Conservation (phyloP, 805 yeast genomes). For the Saccharomycopsis sp. region DNA sequence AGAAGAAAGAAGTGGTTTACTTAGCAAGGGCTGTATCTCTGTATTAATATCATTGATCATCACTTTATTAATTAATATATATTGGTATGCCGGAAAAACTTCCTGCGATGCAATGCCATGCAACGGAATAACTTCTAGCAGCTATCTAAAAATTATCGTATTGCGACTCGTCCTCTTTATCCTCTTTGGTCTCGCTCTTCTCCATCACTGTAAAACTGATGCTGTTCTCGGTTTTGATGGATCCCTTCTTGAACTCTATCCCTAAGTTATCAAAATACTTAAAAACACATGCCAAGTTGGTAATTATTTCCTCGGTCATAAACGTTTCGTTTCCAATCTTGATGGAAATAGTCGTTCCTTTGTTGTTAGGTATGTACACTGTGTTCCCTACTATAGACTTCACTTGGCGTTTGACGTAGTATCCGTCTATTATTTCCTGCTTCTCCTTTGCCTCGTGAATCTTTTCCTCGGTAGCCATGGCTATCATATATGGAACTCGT, state of each 20-base stretch:
- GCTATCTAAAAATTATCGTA: neutral
- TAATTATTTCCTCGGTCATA: neutral
- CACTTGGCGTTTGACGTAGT: conserved; percentile 57
- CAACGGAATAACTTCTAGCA: too few species aligned
- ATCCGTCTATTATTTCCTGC: conserved; percentile 58
- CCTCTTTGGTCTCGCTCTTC: neutral
- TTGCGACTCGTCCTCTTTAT: neutral
- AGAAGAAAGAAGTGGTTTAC: too few species aligned
- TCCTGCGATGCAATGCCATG: too few species aligned
- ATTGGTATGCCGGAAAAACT: too few species aligned
- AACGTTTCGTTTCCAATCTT: conserved; percentile 42
- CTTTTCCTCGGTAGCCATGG: conserved; percentile 36
- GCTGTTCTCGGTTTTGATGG: neutral
- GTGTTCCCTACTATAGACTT: conserved; percentile 59
- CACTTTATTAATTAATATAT: too few species aligned
- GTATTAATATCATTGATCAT: too few species aligned
- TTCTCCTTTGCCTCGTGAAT: conserved; percentile 33
- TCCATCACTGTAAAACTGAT: neutral
- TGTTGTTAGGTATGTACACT: conserved; percentile 48
- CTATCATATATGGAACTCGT: conserved; percentile 62
- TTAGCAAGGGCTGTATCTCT: too few species aligned
- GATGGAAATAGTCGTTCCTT: conserved; percentile 54
- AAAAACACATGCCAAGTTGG: neutral
- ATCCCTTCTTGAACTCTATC: neutral
- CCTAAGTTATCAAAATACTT: neutral